Percentiles rank a stretch among this genome's conserved stretches.
Conservation (phyloP, 1,284 basidiomycete species). For the Anthracocystis setariae region DNA sequence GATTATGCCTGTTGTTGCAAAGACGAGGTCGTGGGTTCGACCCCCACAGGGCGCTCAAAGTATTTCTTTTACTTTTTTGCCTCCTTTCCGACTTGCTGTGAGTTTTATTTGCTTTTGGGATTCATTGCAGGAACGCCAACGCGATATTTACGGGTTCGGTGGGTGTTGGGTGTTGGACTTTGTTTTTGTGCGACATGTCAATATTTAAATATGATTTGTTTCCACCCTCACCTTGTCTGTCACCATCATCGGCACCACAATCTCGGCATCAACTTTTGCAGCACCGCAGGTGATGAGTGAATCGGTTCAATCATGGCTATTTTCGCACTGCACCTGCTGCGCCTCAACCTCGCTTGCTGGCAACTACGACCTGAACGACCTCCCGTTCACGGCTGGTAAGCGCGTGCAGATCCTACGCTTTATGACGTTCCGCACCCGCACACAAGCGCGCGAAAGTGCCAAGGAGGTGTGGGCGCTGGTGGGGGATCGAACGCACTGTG, state of each 20-base stretch:
- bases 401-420: slow-evolving; percentile 42
- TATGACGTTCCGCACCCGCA: slow-evolving; percentile 27
- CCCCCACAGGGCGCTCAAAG: slow-evolving; percentile 44
- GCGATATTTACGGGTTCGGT: no score
- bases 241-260: background rate
- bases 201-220: no score
- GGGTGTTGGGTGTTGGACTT: slow-evolving; percentile 9
- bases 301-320: slow-evolving; percentile 37
- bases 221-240: background rate
- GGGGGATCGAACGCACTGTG: slow-evolving; percentile 39
- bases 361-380: slow-evolving; percentile 25
- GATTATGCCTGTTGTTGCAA: no score
- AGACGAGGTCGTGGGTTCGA: slow-evolving; percentile 54
- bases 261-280: background rate
- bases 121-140: no score
- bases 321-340: slow-evolving; percentile 6
- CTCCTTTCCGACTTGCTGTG: background rate
- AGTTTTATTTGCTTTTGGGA: background rate
- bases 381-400: slow-evolving; percentile 30
- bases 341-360: slow-evolving; percentile 3
- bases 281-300: slow-evolving; percentile 31
- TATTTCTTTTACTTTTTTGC: slow-evolving; percentile 6
- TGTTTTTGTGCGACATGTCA: background rate
- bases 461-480: slow-evolving; percentile 32
- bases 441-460: background rate